Percentiles rank a stretch among this genome's conserved stretches.
These are phyloP conservation scores for Trichoderma sp. DNA, from an alignment of 2,329 filamentous ascomycete genomes.

Conservation along the genomic window DNA sequence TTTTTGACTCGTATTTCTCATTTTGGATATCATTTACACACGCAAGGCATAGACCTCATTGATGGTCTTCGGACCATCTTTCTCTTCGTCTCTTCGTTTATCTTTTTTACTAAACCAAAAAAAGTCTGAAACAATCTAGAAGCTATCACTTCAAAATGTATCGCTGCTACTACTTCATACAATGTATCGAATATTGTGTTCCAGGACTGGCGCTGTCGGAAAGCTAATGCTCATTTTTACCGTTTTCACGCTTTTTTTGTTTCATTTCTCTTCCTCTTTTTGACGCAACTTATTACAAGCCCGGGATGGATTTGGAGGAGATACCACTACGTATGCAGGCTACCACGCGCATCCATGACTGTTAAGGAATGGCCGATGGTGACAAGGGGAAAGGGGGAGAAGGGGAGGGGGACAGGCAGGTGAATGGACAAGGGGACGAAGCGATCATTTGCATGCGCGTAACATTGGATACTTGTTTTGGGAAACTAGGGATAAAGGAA, in stretches of 20 bases:
- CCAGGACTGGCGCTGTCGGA: conserved; percentile 20
- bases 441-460: neutral
- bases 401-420: neutral
- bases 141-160: conserved; percentile 4
- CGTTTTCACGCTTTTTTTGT: neutral
- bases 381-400: neutral
- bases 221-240: conserved; percentile 6
- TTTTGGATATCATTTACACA: conserved; percentile 17
- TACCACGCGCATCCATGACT: neutral
- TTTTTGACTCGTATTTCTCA: conserved; percentile 5
- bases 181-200: conserved; percentile 15
- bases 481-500: neutral
- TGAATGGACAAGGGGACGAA: neutral
- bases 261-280: neutral
- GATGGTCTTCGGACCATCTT: neutral
- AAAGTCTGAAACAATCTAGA: neutral
- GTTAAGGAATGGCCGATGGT: neutral
- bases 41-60: conserved; percentile 7
- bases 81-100: neutral
- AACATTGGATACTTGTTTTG: neutral
- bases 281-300: conserved; percentile 18
- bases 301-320: conserved; percentile 27
- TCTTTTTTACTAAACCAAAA: neutral
- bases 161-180: conserved; percentile 10
- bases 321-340: conserved; percentile 26